Evolutionary conservation across 2,329 filamentous ascomycete genomes (phyloP).

Genomic region (Aciculosporium take): DNA sequence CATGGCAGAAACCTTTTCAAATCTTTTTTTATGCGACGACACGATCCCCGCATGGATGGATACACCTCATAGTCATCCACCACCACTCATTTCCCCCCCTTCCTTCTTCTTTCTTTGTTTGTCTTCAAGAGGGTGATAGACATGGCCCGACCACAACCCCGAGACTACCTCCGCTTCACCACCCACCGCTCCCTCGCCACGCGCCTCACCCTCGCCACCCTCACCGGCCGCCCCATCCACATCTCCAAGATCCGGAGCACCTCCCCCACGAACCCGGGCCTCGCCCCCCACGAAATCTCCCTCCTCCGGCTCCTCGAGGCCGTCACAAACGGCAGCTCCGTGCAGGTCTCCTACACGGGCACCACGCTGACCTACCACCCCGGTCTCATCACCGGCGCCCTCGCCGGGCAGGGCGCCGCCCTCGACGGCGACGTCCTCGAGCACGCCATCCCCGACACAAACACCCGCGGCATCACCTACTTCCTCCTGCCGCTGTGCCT

Average conservation of each 20-base stretch:
- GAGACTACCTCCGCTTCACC: constrained; percentile 59
- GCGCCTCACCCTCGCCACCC: constrained; percentile 76
- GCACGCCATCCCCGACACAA: constrained; percentile 65
- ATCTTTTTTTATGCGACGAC: constrained; percentile 12
- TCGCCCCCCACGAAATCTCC: constrained; percentile 85
- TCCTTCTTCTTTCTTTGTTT: too few relatives aligned
- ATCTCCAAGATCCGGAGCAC: constrained; percentile 87
- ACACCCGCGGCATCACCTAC: constrained; percentile 73
- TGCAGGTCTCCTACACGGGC: constrained; percentile 93
- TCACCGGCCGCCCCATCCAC: constrained; percentile 78
- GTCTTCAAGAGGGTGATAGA: too few relatives aligned
- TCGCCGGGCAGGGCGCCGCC: constrained; percentile 60
- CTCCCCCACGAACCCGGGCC: constrained; percentile 74
- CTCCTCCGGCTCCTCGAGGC: constrained; percentile 89
- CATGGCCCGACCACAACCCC: constrained; percentile 27
- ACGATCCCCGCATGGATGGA: too few relatives aligned
- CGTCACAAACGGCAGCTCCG: constrained; percentile 85
- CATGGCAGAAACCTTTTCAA: constrained; percentile 25
- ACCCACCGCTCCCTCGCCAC: constrained; percentile 71
- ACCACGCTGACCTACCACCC: constrained; percentile 87
- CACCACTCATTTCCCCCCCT: too few relatives aligned
- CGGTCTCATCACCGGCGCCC: constrained; percentile 77
- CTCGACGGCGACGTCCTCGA: constrained; percentile 59
- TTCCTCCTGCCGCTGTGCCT: constrained; percentile 82
- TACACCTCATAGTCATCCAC: too few relatives aligned